A percentile compares a stretch with the other conserved stretches of the same genome.
Evolutionary conservation across 306 rosid genomes (phyloP).

Genomic region (Sesbania bispinosa): DNA sequence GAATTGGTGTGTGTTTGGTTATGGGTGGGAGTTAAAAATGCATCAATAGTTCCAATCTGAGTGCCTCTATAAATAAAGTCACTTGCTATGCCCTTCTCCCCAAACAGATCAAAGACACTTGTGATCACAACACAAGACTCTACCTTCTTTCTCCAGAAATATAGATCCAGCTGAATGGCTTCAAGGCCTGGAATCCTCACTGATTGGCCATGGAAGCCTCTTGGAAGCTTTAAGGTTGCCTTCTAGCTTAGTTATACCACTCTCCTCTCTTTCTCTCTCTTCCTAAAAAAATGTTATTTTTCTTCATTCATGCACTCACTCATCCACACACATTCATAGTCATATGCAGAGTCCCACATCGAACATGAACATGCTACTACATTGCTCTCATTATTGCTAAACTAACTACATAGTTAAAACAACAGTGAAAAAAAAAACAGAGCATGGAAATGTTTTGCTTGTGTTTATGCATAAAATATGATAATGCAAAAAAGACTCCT

Average conservation of each 20-base stretch:
- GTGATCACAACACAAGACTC: background rate
- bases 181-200: conserved; percentile 62
- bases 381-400: background rate
- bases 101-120: background rate
- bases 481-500: too few species aligned
- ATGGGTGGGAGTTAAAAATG: background rate
- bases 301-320: background rate
- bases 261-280: background rate
- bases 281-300: background rate
- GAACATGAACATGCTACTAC: background rate
- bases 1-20: background rate
- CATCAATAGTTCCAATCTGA: background rate
- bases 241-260: background rate
- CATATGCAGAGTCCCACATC: too few species aligned
- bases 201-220: conserved; percentile 70
- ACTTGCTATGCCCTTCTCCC: background rate
- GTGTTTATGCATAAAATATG: background rate
- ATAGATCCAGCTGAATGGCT: conserved; percentile 38
- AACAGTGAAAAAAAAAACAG: too few species aligned
- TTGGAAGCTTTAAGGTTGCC: conserved; percentile 52
- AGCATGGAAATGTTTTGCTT: too few species aligned
- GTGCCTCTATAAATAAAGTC: conserved; percentile 4
- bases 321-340: background rate
- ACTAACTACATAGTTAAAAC: too few species aligned
- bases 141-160: background rate